These are phyloP conservation scores for Medakamo hakoo DNA, from an alignment of 139 green algal genomes.

Conservation along the genomic window DNA sequence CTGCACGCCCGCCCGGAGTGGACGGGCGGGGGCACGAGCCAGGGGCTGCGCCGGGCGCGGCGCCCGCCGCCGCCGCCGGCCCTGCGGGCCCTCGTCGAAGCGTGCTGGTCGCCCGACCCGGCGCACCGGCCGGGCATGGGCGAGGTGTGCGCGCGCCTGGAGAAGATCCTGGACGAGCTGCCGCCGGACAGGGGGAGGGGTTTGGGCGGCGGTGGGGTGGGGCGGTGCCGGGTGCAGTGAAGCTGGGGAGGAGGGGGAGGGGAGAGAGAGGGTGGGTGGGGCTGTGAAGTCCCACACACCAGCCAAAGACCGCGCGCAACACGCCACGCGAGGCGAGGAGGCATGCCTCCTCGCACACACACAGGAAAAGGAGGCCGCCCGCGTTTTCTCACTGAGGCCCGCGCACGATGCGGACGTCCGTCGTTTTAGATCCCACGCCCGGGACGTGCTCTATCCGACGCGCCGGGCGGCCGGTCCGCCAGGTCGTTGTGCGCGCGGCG, in stretches of 20 bases:
- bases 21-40: not conserved
- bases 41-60: not conserved
- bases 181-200: not conserved
- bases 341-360: too few species aligned
- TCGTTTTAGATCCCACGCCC: too few species aligned
- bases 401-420: too few species aligned
- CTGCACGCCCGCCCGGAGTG: not conserved
- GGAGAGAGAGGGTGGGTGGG: too few species aligned
- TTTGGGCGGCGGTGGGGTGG: not conserved
- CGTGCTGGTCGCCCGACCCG: slow-evolving; percentile 2
- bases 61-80: not conserved
- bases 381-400: too few species aligned
- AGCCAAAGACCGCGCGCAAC: too few species aligned
- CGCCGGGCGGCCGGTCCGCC: too few species aligned
- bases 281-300: too few species aligned
- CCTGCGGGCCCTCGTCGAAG: not conserved
- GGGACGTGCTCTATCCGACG: too few species aligned
- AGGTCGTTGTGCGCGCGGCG: too few species aligned
- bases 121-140: not conserved
- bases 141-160: not conserved
- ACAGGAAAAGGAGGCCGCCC: too few species aligned
- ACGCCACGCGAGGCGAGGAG: too few species aligned
- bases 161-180: not conserved
- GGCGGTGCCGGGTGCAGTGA: not conserved
- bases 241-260: not conserved